Conservation (phyloP, 2,329 filamentous ascomycete species). For the Hyphodiscus sp. region DNA sequence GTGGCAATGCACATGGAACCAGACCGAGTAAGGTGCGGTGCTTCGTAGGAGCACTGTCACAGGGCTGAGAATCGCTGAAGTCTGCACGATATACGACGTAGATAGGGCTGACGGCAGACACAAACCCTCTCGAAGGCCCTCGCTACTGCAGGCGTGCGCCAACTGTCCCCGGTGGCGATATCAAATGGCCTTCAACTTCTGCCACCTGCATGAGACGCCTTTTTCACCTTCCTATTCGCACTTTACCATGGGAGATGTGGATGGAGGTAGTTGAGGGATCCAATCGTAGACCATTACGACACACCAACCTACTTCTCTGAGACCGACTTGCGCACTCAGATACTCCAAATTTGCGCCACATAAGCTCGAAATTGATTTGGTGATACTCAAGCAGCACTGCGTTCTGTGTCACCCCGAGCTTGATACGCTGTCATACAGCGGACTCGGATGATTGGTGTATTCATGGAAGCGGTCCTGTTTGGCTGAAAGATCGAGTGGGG, state of each 20-base stretch:
- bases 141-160: background rate
- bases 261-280: background rate
- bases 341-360: background rate
- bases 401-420: too few relatives aligned
- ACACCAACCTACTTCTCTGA: background rate
- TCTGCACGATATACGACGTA: too few relatives aligned
- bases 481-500: too few relatives aligned
- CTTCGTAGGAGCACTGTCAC: background rate
- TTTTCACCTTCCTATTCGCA: background rate
- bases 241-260: background rate
- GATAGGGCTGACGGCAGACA: slow-evolving; percentile 2
- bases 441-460: too few relatives aligned
- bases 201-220: background rate
- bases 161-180: background rate
- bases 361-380: too few relatives aligned
- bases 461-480: too few relatives aligned
- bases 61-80: background rate
- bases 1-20: background rate
- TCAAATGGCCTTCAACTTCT: background rate
- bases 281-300: background rate
- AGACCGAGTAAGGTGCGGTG: background rate
- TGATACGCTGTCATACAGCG: too few relatives aligned
- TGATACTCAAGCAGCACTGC: too few relatives aligned
- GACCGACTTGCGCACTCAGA: background rate
- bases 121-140: background rate